Base-by-base conservation (phyloP, 2,329 filamentous ascomycete genomes). In the Paradendryphiella salina region DNA sequence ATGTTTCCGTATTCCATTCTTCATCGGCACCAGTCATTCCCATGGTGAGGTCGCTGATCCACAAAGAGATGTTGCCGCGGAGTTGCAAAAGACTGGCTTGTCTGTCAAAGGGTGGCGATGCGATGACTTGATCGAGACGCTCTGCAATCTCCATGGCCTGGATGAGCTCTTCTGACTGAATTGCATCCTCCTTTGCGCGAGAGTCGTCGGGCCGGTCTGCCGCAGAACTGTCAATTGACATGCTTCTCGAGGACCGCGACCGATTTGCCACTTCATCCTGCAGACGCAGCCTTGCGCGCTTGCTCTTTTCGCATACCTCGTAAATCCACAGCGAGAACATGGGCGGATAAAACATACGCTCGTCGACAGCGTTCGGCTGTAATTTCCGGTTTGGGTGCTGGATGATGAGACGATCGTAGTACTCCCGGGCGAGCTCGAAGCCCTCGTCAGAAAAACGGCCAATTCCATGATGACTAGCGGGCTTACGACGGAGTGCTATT, bases 311-410 rank as follows among this genome's bases (percentile, higher is more conserved):
- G 64, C 89, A 83, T 1, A 85, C 78, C 54, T 88, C 84, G 69
- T 90, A 92, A 43, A 96, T 82, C 82, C 94, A 93, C 37, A 90
- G 82, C 40, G 85, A 85, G 61, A 93, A 86, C 75, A 96, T 82
- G 11, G 88, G 87, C 11, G 89, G 85, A 75, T 90, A 92, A 69
- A 96, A 96, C 54, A 90, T 85, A 31, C 88, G 68, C 9, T 89
- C 85, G 57, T 84, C 87, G 34, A 86, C 74, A 3, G 79, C 75
- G 42, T 82, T 75, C 0, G 85, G 84, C 4, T 80, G 78, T 79
- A 61, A 85, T 83, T 76, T 87, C 86, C 5, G 90, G 86, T 71
- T 57, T 10, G 72, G 72, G 50, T 92, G 82, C 66, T 90, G 86
- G 59, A 90, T 79, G 42, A 93, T 88, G 52, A 96, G 78, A 21